These are phyloP conservation scores for Parachaetomium inaequale DNA, from an alignment of 495 filamentous ascomycete genomes.

Conservation along the genomic window DNA sequence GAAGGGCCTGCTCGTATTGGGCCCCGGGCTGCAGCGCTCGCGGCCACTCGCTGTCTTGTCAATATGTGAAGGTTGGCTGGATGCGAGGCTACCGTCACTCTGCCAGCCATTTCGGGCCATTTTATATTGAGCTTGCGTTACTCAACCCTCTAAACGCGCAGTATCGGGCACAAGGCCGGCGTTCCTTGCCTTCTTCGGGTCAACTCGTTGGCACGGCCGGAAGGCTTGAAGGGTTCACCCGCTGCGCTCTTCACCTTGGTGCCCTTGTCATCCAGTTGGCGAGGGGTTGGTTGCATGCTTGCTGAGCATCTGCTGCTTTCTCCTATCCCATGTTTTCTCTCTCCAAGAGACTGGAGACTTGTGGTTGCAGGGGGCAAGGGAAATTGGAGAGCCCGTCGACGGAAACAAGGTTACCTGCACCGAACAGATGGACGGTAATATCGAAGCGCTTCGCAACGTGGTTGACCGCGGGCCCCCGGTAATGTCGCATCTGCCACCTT, in stretches of 20 bases:
- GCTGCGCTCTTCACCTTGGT: not conserved
- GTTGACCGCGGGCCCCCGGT: conserved; percentile 16
- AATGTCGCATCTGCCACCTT: conserved; percentile 25
- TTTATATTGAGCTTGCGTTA: conserved; percentile 26
- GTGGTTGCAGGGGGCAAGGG: not conserved
- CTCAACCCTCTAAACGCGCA: not conserved
- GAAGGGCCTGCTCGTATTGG: conserved; percentile 2
- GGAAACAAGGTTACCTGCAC: not conserved
- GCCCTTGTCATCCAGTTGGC: not conserved
- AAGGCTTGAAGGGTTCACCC: not conserved
- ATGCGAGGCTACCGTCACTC: conserved; percentile 12
- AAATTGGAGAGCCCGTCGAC: not conserved
- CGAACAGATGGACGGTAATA: conserved; percentile 21
- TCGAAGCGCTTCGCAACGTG: conserved; percentile 13
- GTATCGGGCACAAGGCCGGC: not conserved
- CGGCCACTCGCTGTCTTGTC: not conserved
- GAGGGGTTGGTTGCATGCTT: not conserved
- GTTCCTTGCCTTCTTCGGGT: not conserved
- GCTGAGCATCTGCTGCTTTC: not conserved
- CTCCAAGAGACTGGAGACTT: too few relatives aligned
- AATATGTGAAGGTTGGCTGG: not conserved
- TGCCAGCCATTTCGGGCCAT: not conserved
- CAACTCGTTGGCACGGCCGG: not conserved
- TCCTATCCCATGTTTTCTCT: too few relatives aligned
- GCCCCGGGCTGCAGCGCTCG: not conserved